Evolutionary conservation across 164 flowering plant genomes (phyloP).

Genomic region (Dillenia turbinata): DNA sequence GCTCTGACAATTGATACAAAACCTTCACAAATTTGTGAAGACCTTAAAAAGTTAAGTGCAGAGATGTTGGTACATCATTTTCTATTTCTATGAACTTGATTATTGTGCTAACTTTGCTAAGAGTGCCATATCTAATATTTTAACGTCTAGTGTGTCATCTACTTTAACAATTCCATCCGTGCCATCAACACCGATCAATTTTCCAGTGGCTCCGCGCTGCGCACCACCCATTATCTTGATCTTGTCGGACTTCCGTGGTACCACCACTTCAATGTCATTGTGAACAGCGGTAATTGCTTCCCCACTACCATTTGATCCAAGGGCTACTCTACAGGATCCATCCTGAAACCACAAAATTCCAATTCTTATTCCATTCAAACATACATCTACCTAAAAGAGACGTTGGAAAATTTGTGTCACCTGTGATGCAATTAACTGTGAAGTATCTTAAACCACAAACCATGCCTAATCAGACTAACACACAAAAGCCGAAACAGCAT

Average conservation of each 20-base stretch:
- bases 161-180: conserved; percentile 91
- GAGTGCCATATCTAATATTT: conserved; percentile 76
- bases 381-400: too few relatives aligned
- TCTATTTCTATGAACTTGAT: conserved; percentile 7
- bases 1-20: too few relatives aligned
- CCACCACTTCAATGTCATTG: conserved; percentile 63
- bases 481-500: too few relatives aligned
- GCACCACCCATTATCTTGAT: conserved; percentile 89
- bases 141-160: conserved; percentile 86
- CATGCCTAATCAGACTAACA: too few relatives aligned
- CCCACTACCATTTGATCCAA: conserved; percentile 73
- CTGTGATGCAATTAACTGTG: too few relatives aligned
- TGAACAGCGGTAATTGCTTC: conserved; percentile 51
- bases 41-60: too few relatives aligned
- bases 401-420: too few relatives aligned
- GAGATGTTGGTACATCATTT: too few relatives aligned
- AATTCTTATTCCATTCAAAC: not conserved
- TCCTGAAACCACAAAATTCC: conserved; percentile 68
- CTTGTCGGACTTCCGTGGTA: conserved; percentile 73
- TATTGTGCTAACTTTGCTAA: conserved; percentile 67
- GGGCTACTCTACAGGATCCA: conserved; percentile 73
- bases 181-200: conserved; percentile 90
- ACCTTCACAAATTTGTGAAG: too few relatives aligned
- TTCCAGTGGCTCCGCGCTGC: conserved; percentile 83
- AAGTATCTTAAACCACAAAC: not conserved